Conservation (phyloP, 2,329 filamentous ascomycete genomes). For the Ploettnerulaceae sp. region DNA sequence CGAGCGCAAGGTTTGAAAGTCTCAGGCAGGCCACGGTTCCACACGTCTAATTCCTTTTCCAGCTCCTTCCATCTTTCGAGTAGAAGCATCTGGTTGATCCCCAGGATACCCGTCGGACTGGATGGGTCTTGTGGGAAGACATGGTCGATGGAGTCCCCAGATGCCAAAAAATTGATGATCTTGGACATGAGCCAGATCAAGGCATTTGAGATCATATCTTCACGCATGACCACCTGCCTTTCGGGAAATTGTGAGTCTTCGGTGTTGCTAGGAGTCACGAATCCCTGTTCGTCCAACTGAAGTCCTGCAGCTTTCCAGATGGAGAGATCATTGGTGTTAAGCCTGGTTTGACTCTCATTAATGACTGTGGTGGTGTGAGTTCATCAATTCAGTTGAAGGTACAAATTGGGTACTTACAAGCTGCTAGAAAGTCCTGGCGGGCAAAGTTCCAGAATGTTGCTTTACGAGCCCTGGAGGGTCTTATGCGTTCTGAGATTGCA, state of each 20-base stretch:
- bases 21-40: conserved; percentile 54
- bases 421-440: conserved; percentile 59
- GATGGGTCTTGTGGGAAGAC: conserved; percentile 32
- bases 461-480: conserved; percentile 49
- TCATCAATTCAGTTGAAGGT: neutral
- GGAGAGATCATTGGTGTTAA: conserved; percentile 56
- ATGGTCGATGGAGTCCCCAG: conserved; percentile 46
- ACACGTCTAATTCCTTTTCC: conserved; percentile 51
- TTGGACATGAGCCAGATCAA: conserved; percentile 63
- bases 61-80: conserved; percentile 50
- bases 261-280: conserved; percentile 43
- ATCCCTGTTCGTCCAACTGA: conserved; percentile 49
- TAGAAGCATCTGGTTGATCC: conserved; percentile 44
- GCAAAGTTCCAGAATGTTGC: conserved; percentile 66
- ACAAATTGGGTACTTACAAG: conserved; percentile 41
- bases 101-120: conserved; percentile 38
- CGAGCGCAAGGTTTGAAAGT: conserved; percentile 54
- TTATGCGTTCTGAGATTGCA: conserved; percentile 25
- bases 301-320: conserved; percentile 62
- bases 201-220: conserved; percentile 60
- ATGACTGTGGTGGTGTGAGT: conserved; percentile 39
- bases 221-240: conserved; percentile 47
- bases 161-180: conserved; percentile 59
- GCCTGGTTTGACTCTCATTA: conserved; percentile 54
- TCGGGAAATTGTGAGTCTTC: conserved; percentile 38